Evolutionary conservation across 805 yeast species (phyloP), one percentile per base, ranked within the genome.

Genomic region (Myxozyma monticola): DNA sequence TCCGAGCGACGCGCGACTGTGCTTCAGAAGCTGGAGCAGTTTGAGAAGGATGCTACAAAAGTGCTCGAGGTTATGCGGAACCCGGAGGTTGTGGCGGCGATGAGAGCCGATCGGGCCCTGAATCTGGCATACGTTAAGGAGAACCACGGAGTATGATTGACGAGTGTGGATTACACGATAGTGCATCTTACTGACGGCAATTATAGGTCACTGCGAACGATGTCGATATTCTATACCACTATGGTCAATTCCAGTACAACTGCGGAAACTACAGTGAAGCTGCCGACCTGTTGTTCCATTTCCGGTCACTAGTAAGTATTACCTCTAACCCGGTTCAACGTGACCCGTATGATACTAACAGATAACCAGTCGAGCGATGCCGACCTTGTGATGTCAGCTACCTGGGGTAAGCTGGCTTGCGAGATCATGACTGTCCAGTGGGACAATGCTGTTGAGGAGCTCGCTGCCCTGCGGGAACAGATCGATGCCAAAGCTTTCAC

Each of bases 391-490:
- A 64, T 76, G 48, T 76, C 78, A 53, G 81, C 84, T 18, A 79
- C 84, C 3, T 83, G 88, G 86, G 87, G 87, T 59, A 76, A 76
- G 64, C 69, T 81, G n/a, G 83, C 86, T 1, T 72, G 79, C 25
- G 83, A 79, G 55, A 78, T 83, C 57, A 70, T 80, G 48, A 69
- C 76, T 29, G 65, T 74, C 49, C 75, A 79, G 51, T 78, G 80
- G 78, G 75, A 69, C 28, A 71, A 73, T 31, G 80, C 83, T 1
- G 60, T 75, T 42, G 77, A 76, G 56, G 85, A 80, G 65, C 67
- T 83, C 43, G 65, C 65, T 47, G 76, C 75, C 61, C 70, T 82
- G 42, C 75, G 83, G 60, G 85, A 80, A 55, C 71, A 77, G 43
- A 74, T 81, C 28, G 87, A 83, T 63, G 33, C 42, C 12, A 72